These are phyloP conservation scores for Trichoderma polysporum DNA, from an alignment of 2,329 filamentous ascomycete genomes.

Conservation along the genomic window DNA sequence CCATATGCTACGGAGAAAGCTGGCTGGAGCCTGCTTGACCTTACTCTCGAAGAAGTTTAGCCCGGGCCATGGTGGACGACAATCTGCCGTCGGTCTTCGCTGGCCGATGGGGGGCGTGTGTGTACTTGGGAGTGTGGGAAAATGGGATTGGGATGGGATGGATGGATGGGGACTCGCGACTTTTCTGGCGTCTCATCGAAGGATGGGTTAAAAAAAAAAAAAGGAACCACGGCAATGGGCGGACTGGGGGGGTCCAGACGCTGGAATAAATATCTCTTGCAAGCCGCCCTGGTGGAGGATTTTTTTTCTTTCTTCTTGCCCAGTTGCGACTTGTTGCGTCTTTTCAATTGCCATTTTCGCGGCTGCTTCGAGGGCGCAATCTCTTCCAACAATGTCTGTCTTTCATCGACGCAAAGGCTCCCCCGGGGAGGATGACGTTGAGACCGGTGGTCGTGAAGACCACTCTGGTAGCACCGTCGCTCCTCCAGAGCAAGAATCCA, in stretches of 20 bases:
- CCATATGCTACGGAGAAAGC: background rate
- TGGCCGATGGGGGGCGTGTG: constrained; percentile 18
- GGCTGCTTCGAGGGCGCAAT: constrained; percentile 19
- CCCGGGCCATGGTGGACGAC: background rate
- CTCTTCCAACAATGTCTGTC: constrained; percentile 20
- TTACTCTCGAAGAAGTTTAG: constrained; percentile 10
- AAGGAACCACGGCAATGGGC: constrained; percentile 18
- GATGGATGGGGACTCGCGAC: background rate
- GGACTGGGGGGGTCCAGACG: constrained; percentile 1
- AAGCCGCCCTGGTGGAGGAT: constrained; percentile 11
- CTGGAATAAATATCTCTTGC: constrained; percentile 19
- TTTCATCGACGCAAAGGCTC: constrained; percentile 13
- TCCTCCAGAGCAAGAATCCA: background rate
- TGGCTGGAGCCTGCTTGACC: background rate
- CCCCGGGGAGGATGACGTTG: constrained; percentile 10
- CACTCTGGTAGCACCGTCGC: constrained; percentile 18
- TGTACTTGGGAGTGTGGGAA: background rate
- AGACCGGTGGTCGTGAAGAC: constrained; percentile 15
- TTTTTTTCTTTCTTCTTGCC: constrained; percentile 14
- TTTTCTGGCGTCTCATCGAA: too few relatives aligned
- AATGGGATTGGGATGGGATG: constrained; percentile 1
- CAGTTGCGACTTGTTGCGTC: constrained; percentile 21
- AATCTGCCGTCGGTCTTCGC: constrained; percentile 20
- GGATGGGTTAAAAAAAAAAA: background rate
- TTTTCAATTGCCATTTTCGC: constrained; percentile 19